Evolutionary conservation across 768 basidiomycete genomes (phyloP), one percentile per base, ranked within the genome.

Genomic region (Podaxis mareebaensis): DNA sequence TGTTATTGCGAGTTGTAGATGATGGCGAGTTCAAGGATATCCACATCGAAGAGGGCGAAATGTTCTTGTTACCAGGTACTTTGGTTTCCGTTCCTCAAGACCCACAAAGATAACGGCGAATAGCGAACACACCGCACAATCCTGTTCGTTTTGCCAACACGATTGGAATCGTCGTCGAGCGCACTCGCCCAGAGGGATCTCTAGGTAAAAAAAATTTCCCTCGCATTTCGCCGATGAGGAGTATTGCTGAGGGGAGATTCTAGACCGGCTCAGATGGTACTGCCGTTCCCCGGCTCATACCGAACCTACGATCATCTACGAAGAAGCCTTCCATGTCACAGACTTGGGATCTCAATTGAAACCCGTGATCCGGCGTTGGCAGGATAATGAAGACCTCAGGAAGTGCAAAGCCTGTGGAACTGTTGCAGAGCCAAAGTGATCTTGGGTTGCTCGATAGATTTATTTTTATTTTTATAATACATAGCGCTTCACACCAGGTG

Each of bases 71-170:
- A 24, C 96, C 96, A 54, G 92, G 96, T 93, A 66, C 58, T 30
- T 54, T 22, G 11, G 56, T 15, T 33, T 17, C 20, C 7, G 55
- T 30, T 6, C 7, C 44, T 28, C 57, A 20, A 46, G 24, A n/a
- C 40, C 17, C 40, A 42, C 15, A 1, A 30, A 30, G 2, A 11
- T 57, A 4, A 44, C 20, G 33, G 24, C 15, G 11, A n/a, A 26
- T 26, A 96, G 96, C 88, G 0, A 97, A 98, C 72, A 97, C 93
- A 0, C 96, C 96, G 0, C 96, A 99, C 76, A 97, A 96, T 70
- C 96, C 96, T 5, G 90, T 96, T 30, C 85, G 96, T 20, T 96
- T 90, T 69, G 88, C 88, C 1, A 80, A 98, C 74, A 98, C 96
- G 0, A 88, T 97, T 55, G 96, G 96, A 1, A 80, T 98, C 17